Evolutionary conservation across 106 monocot species (phyloP).

Genomic region (Acorus gramineus): DNA sequence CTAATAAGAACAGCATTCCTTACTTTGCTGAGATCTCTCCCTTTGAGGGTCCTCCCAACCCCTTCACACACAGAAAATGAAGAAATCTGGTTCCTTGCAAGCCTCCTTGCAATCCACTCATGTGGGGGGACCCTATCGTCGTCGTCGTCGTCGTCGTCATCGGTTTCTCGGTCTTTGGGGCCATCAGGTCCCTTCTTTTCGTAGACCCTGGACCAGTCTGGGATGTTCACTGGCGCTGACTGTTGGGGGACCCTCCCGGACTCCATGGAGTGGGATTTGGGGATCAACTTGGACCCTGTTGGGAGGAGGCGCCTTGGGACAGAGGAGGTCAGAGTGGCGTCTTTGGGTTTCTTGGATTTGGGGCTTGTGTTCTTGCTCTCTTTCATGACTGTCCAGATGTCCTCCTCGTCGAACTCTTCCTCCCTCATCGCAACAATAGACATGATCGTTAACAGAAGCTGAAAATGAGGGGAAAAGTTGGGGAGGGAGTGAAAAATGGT

Average conservation of each 20-base stretch:
- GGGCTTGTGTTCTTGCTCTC: conserved; percentile 2
- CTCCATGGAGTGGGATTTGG: conserved; percentile 14
- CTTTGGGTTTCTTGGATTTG: not conserved
- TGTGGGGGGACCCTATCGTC: conserved; percentile 36
- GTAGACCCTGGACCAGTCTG: conserved; percentile 36
- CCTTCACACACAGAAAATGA: conserved; percentile 73
- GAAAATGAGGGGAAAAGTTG: no score
- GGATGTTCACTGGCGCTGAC: conserved; percentile 46
- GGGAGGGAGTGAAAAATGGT: no score
- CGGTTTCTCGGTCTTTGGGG: not conserved
- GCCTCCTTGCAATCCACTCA: conserved; percentile 55
- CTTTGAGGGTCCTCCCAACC: conserved; percentile 67
- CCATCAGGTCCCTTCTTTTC: not conserved
- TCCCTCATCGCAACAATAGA: not conserved
- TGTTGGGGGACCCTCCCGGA: conserved; percentile 4
- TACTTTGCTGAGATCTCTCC: conserved; percentile 57
- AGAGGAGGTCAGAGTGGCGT: conserved; percentile 7
- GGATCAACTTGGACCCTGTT: conserved; percentile 15
- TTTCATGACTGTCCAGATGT: conserved; percentile 15
- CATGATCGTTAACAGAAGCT: no score
- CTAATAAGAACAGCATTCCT: conserved; percentile 62
- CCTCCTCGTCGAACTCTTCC: conserved; percentile 19
- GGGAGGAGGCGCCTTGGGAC: not conserved
- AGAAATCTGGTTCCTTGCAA: conserved; percentile 48
- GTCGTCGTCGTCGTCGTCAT: conserved; percentile 17